Conservation (phyloP, 805 yeast species). For the Hanseniaspora nectarophila region DNA sequence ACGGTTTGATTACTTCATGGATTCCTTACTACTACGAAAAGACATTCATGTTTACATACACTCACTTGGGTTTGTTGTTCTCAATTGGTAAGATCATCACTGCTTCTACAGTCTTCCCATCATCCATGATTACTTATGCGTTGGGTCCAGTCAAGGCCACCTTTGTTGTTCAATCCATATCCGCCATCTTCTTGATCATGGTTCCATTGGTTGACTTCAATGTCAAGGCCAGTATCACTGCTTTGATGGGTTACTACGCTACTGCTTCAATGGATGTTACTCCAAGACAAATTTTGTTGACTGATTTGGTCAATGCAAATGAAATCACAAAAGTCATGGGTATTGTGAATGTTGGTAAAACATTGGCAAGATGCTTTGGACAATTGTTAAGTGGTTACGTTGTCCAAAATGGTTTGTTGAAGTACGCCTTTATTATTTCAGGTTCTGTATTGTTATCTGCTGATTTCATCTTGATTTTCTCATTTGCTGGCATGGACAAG, state of each 20-base stretch:
- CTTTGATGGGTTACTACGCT: slow-evolving; percentile 45
- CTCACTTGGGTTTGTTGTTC: slow-evolving; percentile 54
- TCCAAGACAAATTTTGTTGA: slow-evolving; percentile 71
- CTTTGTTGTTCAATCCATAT: slow-evolving; percentile 62
- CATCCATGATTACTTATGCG: slow-evolving; percentile 52
- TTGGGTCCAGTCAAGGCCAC: slow-evolving; percentile 76
- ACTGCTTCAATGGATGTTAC: slow-evolving; percentile 82
- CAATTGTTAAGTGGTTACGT: slow-evolving; percentile 68
- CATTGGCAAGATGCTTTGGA: slow-evolving; percentile 72
- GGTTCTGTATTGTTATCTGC: slow-evolving; percentile 36
- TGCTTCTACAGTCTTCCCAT: slow-evolving; percentile 62
- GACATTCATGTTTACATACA: slow-evolving; percentile 41
- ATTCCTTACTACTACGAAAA: slow-evolving; percentile 65
- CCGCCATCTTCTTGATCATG: slow-evolving; percentile 49
- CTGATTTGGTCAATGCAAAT: slow-evolving; percentile 48
- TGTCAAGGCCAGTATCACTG: slow-evolving; percentile 35
- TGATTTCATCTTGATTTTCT: slow-evolving; percentile 26
- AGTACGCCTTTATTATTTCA: slow-evolving; percentile 44
- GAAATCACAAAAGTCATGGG: slow-evolving; percentile 75
- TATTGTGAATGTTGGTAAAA: slow-evolving; percentile 72
- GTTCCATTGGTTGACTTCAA: slow-evolving; percentile 37
- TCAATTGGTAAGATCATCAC: slow-evolving; percentile 51
- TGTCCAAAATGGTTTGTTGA: slow-evolving; percentile 40
- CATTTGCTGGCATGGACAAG: slow-evolving; percentile 28
- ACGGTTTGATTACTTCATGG: slow-evolving; percentile 86